Conservation (phyloP, 1,139 yeast genomes). For the Yamadazyma sp. region DNA sequence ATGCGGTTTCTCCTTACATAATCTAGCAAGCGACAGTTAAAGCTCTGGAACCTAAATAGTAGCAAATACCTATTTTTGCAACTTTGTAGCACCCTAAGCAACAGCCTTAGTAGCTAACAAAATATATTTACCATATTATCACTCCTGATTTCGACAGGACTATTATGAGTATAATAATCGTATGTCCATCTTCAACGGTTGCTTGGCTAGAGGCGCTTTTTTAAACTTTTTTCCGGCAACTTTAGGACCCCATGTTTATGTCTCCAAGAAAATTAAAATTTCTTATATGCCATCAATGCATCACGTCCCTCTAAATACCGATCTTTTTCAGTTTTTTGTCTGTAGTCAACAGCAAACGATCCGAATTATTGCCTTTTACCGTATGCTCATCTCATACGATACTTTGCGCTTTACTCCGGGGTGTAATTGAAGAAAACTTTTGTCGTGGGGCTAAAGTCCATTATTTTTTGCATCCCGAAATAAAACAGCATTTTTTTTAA, state of each 20-base stretch:
- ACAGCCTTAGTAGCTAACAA: background rate
- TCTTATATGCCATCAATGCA: too few relatives aligned
- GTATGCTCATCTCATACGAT: too few relatives aligned
- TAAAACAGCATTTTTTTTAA: too few relatives aligned
- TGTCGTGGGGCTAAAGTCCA: too few relatives aligned
- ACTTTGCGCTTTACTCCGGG: too few relatives aligned
- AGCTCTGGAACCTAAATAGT: background rate
- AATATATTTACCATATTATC: constrained; percentile 2
- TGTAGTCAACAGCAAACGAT: too few relatives aligned
- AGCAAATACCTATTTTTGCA: background rate
- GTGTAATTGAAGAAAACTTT: too few relatives aligned
- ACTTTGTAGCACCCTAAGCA: background rate
- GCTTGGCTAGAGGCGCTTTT: background rate
- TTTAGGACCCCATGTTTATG: background rate
- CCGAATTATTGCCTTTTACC: too few relatives aligned
- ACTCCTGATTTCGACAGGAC: constrained; percentile 12
- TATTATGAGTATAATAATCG: constrained; percentile 8
- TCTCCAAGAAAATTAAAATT: background rate
- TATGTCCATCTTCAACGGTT: background rate
- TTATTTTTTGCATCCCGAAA: too few relatives aligned
- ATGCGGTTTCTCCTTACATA: background rate
- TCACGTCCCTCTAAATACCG: too few relatives aligned
- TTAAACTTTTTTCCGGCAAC: background rate
- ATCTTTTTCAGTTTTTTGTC: too few relatives aligned
- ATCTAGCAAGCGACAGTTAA: background rate